These are phyloP conservation scores for Angomonas desouzai DNA, from an alignment of 208 protist genomes.

Conservation along the genomic window DNA sequence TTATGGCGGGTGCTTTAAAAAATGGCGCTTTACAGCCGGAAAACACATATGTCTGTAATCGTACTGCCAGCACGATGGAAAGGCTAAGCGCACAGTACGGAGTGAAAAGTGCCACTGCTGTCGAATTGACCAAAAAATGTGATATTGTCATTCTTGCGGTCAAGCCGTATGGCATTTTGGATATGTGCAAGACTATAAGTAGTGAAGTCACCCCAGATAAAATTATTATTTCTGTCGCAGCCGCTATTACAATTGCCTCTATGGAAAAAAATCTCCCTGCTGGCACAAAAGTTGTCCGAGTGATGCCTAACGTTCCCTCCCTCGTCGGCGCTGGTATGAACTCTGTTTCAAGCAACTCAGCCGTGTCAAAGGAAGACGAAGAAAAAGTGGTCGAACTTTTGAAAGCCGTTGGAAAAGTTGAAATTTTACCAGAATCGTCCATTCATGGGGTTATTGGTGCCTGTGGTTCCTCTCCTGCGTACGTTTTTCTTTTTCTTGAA, in stretches of 20 bases:
- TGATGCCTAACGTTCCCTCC: constrained; percentile 95
- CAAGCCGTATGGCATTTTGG: constrained; percentile 86
- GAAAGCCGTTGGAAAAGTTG: constrained; percentile 57
- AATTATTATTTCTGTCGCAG: constrained; percentile 92
- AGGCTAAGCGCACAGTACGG: constrained; percentile 44
- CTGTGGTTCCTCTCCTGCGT: constrained; percentile 93
- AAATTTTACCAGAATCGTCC: constrained; percentile 59
- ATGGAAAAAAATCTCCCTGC: constrained; percentile 60
- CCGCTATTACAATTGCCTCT: constrained; percentile 74
- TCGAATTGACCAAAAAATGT: constrained; percentile 44
- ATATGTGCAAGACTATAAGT: constrained; percentile 56
- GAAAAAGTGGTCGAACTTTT: constrained; percentile 53
- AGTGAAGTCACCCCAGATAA: constrained; percentile 26
- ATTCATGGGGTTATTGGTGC: constrained; percentile 94
- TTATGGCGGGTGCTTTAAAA: constrained; percentile 71
- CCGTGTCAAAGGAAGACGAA: constrained; percentile 40
- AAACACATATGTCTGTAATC: constrained; percentile 72
- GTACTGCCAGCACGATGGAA: constrained; percentile 33
- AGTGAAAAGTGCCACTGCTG: constrained; percentile 34
- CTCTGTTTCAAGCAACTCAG: constrained; percentile 45
- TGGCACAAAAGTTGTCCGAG: constrained; percentile 75
- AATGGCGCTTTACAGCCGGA: constrained; percentile 25
- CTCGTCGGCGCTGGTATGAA: constrained; percentile 77
- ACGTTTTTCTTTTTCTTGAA: constrained; percentile 95
- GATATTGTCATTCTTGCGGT: constrained; percentile 91